Percentiles rank a stretch among this genome's conserved stretches.
Conservation (phyloP, 2,329 filamentous ascomycete species). For the Penicillium sp. region DNA sequence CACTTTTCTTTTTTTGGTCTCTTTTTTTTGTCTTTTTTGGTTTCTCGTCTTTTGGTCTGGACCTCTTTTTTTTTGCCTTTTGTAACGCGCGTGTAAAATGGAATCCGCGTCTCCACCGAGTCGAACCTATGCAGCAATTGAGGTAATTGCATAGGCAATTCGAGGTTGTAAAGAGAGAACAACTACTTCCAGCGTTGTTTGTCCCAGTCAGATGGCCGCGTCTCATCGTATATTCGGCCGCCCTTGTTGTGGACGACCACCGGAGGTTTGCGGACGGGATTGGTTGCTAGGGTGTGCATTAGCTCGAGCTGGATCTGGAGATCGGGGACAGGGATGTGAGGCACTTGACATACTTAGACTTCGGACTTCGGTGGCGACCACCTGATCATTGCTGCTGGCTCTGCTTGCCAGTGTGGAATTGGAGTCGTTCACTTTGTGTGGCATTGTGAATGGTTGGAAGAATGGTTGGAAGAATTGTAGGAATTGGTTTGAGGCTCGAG, state of each 20-base stretch:
- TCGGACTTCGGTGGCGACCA: conserved; percentile 30
- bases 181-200: conserved; percentile 40
- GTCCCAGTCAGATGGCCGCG: conserved; percentile 38
- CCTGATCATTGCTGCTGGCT: conserved; percentile 31
- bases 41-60: background rate
- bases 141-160: background rate
- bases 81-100: conserved; percentile 19
- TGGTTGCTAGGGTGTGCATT: conserved; percentile 25
- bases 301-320: conserved; percentile 25
- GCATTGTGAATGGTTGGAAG: conserved; percentile 25
- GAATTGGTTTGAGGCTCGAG: background rate
- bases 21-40: background rate
- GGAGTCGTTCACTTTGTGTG: conserved; percentile 38
- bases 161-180: background rate
- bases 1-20: conserved; percentile 8
- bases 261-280: conserved; percentile 34
- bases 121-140: background rate
- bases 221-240: conserved; percentile 38
- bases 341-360: conserved; percentile 32
- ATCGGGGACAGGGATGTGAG: conserved; percentile 14
- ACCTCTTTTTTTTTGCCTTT: background rate
- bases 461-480: background rate
- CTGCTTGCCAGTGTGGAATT: conserved; percentile 36
- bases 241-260: conserved; percentile 38
- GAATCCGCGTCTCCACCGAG: conserved; percentile 2